Evolutionary conservation across 2,329 filamentous ascomycete species (phyloP).

Genomic region (Corynespora cassiicola): DNA sequence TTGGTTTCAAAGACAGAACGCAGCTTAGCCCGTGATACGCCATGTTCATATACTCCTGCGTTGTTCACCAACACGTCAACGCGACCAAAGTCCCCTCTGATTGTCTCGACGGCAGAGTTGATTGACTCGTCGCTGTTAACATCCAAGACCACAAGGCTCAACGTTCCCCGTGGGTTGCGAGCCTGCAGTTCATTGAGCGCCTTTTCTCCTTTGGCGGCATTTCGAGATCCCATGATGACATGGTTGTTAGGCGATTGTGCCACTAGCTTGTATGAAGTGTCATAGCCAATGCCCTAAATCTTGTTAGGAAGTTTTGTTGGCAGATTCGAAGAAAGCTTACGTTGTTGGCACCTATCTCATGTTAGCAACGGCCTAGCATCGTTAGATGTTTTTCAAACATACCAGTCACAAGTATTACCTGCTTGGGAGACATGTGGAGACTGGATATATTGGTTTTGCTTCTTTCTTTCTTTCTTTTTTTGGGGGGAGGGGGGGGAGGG

Average conservation of each 20-base stretch:
- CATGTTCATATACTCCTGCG: slow-evolving; percentile 63
- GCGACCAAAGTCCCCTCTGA: slow-evolving; percentile 32
- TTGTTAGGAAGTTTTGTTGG: too few species aligned
- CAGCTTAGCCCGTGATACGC: slow-evolving; percentile 20
- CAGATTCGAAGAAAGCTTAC: too few species aligned
- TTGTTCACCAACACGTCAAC: slow-evolving; percentile 90
- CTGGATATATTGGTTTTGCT: too few species aligned
- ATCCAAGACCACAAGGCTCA: slow-evolving; percentile 45
- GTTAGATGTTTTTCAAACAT: too few species aligned
- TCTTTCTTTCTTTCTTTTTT: too few species aligned
- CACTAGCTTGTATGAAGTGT: slow-evolving; percentile 36
- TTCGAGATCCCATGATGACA: slow-evolving; percentile 45
- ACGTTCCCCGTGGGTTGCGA: slow-evolving; percentile 32
- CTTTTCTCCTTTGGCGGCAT: slow-evolving; percentile 35
- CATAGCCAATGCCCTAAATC: slow-evolving; percentile 47
- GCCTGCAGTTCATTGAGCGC: slow-evolving; percentile 36
- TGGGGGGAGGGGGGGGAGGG: too few species aligned
- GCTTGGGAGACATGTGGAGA: too few species aligned
- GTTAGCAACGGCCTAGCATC: too few species aligned
- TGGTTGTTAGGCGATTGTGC: slow-evolving; percentile 37
- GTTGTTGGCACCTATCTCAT: too few species aligned
- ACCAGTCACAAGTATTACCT: too few species aligned
- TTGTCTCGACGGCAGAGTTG: slow-evolving; percentile 36
- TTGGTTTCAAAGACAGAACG: slow-evolving; percentile 44
- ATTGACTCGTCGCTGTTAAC: slow-evolving; percentile 43